phyloP scores from a whole-genome alignment of 352 stramenopile genomes.

The Elongisporangium senticosum region DNA sequence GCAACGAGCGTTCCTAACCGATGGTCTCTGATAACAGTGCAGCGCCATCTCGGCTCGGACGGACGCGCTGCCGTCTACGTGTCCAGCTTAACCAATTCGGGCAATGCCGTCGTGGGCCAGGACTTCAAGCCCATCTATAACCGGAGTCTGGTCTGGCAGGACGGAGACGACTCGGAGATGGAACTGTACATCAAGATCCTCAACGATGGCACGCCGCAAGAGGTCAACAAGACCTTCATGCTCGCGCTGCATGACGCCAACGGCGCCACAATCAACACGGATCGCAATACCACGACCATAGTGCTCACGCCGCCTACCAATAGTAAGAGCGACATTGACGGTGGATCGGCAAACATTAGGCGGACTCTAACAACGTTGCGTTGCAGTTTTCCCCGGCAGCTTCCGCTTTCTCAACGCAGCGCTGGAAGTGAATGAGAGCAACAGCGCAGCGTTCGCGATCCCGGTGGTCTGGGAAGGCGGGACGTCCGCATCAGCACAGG shows the following conservation, averaged over 20 bases:
- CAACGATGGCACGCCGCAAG: conserved; percentile 52
- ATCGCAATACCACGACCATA: conserved; percentile 37
- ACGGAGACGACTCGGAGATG: conserved; percentile 63
- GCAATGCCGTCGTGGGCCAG: conserved; percentile 39
- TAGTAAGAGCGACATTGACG: conserved; percentile 24
- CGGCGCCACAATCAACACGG: conserved; percentile 45
- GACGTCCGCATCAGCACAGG: conserved; percentile 35
- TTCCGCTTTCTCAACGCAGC: conserved; percentile 43
- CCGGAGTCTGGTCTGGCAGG: conserved; percentile 68
- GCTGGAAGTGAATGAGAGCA: conserved; percentile 28
- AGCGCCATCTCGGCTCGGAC: conserved; percentile 56
- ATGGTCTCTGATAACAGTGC: conserved; percentile 18
- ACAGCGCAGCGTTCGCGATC: conserved; percentile 18
- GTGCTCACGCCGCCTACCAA: conserved; percentile 48
- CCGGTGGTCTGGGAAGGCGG: conserved; percentile 56
- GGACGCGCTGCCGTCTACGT: conserved; percentile 61
- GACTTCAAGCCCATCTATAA: conserved; percentile 64
- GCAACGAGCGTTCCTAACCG: neutral
- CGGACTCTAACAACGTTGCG: neutral
- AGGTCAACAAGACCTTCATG: conserved; percentile 41
- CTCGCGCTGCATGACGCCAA: conserved; percentile 54
- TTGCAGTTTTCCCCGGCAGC: conserved; percentile 37
- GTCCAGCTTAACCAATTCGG: conserved; percentile 31
- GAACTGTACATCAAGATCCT: conserved; percentile 57
- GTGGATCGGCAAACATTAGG: neutral